Evolutionary conservation across 768 basidiomycete genomes (phyloP), one percentile per base, ranked within the genome.

Genomic region (Tricholoma terreum): DNA sequence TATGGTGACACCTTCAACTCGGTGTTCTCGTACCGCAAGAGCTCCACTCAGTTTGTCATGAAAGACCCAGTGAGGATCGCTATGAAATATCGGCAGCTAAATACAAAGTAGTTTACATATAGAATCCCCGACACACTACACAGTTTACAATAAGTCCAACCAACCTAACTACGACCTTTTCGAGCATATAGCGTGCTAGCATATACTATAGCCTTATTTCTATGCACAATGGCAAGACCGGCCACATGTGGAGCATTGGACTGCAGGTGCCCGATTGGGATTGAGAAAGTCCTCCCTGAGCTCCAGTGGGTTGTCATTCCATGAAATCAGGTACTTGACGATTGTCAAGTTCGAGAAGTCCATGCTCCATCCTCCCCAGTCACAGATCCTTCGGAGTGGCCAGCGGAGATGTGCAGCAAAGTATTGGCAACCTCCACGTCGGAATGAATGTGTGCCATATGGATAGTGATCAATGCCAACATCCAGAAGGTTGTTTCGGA

Each of bases 321-420:
- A 74, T 2, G 73, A 74, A 12, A 77, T 71, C 11, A 77, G 62
- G 56, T 79, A 77, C 56, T 74, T 74, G 38, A 79, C 73, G 48
- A 80, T 76, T 0, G 74, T 78, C 55, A 73, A 45, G 50, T 68
- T 68, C 4, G 71, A 71, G 52, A 75, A 75, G 35, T 78, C 71
- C 4, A 64, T 70, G 52, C 70, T 73, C 78, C 78, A 80, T 4
- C 77, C 79, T 35, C 75, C 78, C 77, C 78, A 80, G 15, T 74
- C 71, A 53, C 78, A 80, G 30, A 80, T 75, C 1, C 59, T 57
- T 1, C 70, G 58, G 1, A 79, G 58, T 0, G 65, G 59, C 77
- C 77, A 79, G 0, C 72, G 66, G 1, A 63, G 58, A 7, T 64
- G 55, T 3, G 64, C 56, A 4, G 68, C 59, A 21, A 79, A 66